Evolutionary conservation across 495 filamentous ascomycete species (phyloP), one percentile per base, ranked within the genome.

Genomic region (Cercophora samala): DNA sequence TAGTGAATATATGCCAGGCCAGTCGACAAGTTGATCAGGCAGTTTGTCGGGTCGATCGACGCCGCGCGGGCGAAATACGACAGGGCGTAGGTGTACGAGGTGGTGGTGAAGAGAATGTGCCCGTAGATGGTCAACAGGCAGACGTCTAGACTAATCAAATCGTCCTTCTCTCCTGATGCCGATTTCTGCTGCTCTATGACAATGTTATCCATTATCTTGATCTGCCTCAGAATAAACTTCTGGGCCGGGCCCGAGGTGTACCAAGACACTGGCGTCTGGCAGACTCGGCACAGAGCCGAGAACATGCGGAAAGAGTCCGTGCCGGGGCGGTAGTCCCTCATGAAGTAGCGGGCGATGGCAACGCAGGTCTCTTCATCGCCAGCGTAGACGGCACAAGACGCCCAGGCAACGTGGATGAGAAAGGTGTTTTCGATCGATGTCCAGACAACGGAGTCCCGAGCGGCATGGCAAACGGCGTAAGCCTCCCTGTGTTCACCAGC

Each of bases 31-130:
- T 91, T 89, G 65, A 97, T 85, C 54, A 89, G 84, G 4, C 88
- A 83, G 71, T 97, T 96, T 18, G 86, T 69, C 2, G 91, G 90
- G 70, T 92, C 88, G 0, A 97, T 75, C 0, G 90, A 88, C 59
- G 90, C 89, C 4, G 93, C 96, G 54, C 95, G 91, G 67, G 91
- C 88, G 70, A 96, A 96, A 79, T 97, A 98, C 66, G 86, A 94
- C 23, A 99, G 79, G 1, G 96, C 91, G 54, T 89, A 89, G 2
- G 86, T 82, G 79, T 95, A 95, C 68, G 88, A 91, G 66, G 87
- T 90, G 8, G 89, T 89, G 8, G 86, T 84, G 71, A 90, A 91
- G 21, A 97, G 81, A 51, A 97, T 92, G 73, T 97, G 89, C 1
- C 91, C 95, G 74, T 97, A 97, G 15, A 96, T 82, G 74, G 91